phyloP scores from a whole-genome alignment of 2,329 filamentous ascomycete species.

The Stachybotrys echinatus region DNA sequence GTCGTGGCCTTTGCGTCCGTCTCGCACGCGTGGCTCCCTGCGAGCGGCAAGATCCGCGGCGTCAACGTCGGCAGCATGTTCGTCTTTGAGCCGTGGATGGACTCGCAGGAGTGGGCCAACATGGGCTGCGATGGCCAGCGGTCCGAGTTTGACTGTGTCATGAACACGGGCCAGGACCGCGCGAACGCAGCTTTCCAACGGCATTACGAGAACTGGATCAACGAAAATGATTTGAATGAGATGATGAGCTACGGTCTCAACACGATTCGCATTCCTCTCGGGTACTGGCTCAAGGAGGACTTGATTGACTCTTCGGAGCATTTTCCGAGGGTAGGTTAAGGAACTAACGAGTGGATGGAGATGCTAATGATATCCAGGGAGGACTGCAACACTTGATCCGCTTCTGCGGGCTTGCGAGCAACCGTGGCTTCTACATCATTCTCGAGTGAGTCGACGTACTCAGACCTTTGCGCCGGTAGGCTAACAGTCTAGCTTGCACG shows the following conservation, averaged over 20 bases:
- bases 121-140: slow-evolving; percentile 41
- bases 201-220: slow-evolving; percentile 48
- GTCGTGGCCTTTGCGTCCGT: slow-evolving; percentile 9
- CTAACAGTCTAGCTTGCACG: slow-evolving; percentile 33
- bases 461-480: not conserved
- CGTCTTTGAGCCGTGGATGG: slow-evolving; percentile 50
- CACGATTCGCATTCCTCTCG: slow-evolving; percentile 48
- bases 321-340: slow-evolving; percentile 32
- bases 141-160: slow-evolving; percentile 51
- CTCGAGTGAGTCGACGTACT: slow-evolving; percentile 27
- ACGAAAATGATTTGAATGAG: slow-evolving; percentile 38
- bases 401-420: slow-evolving; percentile 41
- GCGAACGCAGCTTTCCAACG: slow-evolving; percentile 40
- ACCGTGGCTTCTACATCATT: slow-evolving; percentile 46
- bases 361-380: slow-evolving; percentile 14
- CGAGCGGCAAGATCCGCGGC: slow-evolving; percentile 40
- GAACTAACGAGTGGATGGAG: not conserved
- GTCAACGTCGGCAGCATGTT: slow-evolving; percentile 50
- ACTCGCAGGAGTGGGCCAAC: slow-evolving; percentile 33
- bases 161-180: slow-evolving; percentile 36
- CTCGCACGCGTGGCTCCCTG: slow-evolving; percentile 14
- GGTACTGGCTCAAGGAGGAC: slow-evolving; percentile 49
- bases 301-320: slow-evolving; percentile 44
- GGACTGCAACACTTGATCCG: slow-evolving; percentile 39
- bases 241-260: slow-evolving; percentile 47